A percentile compares a stretch with the other conserved stretches of the same genome.
Conservation (phyloP, 2,329 filamentous ascomycete species). For the Sphaerulina vaccinii region DNA sequence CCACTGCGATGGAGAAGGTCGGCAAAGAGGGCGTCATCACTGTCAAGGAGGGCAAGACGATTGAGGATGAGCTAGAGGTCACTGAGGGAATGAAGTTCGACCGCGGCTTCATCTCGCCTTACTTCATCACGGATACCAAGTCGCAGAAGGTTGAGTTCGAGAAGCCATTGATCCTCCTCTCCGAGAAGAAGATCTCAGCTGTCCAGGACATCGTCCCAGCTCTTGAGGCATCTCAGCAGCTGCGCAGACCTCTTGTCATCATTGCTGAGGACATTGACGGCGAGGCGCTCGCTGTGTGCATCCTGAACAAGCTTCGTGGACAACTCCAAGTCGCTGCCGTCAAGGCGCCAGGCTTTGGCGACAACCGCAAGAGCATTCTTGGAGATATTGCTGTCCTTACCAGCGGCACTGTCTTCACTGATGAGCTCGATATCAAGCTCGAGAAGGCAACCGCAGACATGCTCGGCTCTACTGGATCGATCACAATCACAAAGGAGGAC, state of each 20-base stretch:
- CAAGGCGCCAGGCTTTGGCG: constrained; percentile 98
- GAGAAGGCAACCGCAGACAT: constrained; percentile 96
- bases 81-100: constrained; percentile 99
- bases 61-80: constrained; percentile 95
- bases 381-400: constrained; percentile 94
- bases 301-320: constrained; percentile 99
- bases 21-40: constrained; percentile 99
- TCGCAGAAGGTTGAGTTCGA: constrained; percentile 98
- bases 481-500: constrained; percentile 99
- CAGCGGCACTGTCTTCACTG: constrained; percentile 95
- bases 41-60: constrained; percentile 99
- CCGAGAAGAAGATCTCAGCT: constrained; percentile 99
- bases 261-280: constrained; percentile 99
- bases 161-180: constrained; percentile 97
- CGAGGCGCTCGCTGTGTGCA: constrained; percentile 97
- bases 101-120: constrained; percentile 95
- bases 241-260: constrained; percentile 93
- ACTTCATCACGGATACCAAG: constrained; percentile 99
- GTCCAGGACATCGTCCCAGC: constrained; percentile 98
- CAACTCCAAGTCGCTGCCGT: constrained; percentile 98
- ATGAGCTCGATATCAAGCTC: constrained; percentile 98
- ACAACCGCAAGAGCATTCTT: constrained; percentile 99
- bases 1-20: constrained; percentile 99
- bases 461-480: constrained; percentile 94
- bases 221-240: constrained; percentile 93